These are phyloP conservation scores for Malus fusca DNA, from an alignment of 306 rosid genomes.

Conservation along the genomic window DNA sequence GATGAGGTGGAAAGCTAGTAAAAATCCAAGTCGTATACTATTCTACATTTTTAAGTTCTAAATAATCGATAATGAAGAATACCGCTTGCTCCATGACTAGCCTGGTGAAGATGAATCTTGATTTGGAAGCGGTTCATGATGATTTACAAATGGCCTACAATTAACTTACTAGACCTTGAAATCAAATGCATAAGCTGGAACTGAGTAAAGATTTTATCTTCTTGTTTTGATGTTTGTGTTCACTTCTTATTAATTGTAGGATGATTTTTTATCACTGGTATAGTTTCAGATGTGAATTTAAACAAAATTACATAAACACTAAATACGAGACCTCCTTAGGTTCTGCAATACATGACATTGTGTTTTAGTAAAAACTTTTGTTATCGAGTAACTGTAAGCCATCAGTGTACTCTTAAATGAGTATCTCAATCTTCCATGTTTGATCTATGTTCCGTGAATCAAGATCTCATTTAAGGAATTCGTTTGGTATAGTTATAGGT, in stretches of 20 bases:
- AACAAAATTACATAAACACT: neutral
- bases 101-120: neutral
- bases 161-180: neutral
- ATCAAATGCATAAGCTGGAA: neutral
- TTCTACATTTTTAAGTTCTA: neutral
- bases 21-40: neutral
- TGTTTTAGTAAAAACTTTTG: no score
- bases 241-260: neutral
- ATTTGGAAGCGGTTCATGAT: neutral
- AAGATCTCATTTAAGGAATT: neutral
- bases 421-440: neutral
- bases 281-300: neutral
- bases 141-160: neutral
- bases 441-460: neutral
- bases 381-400: neutral
- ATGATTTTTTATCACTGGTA: neutral
- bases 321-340: neutral
- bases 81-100: neutral
- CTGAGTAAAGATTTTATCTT: neutral
- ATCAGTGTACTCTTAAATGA: neutral
- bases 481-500: neutral
- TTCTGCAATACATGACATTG: neutral
- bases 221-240: neutral
- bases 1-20: neutral
- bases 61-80: neutral